Evolutionary conservation across 2,329 filamentous ascomycete species (phyloP).

Genomic region (Tolypocladium guangdongense): DNA sequence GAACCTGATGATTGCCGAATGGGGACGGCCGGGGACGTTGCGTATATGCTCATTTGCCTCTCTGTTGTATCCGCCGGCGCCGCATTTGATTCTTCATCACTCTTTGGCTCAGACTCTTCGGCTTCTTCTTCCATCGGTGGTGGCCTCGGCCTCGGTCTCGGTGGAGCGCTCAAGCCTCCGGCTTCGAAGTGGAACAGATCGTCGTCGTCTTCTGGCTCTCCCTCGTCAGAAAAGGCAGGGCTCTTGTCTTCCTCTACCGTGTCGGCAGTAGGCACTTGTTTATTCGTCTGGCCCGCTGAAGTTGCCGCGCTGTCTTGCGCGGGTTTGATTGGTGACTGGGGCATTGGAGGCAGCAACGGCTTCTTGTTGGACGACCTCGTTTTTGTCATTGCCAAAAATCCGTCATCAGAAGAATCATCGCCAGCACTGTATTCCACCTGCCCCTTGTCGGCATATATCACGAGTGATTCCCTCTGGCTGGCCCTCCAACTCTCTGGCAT

Average conservation of each 20-base stretch:
- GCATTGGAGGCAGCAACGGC: neutral
- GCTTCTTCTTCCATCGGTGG: neutral
- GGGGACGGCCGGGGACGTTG: slow-evolving; percentile 33
- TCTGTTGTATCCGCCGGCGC: neutral
- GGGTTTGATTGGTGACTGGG: neutral
- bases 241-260: slow-evolving; percentile 4
- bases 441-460: neutral
- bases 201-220: slow-evolving; percentile 2
- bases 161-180: slow-evolving; percentile 19
- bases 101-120: slow-evolving; percentile 10
- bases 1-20: slow-evolving; percentile 12
- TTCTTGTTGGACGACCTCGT: slow-evolving; percentile 15
- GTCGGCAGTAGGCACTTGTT: neutral
- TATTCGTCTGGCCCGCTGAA: neutral
- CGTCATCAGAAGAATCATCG: slow-evolving; percentile 27
- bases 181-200: slow-evolving; percentile 35
- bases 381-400: slow-evolving; percentile 29
- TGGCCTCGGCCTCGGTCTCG: slow-evolving; percentile 11
- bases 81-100: slow-evolving; percentile 13
- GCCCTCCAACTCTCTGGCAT: neutral
- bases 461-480: neutral
- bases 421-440: neutral
- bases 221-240: neutral
- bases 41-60: slow-evolving; percentile 18
- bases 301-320: slow-evolving; percentile 2